phyloP scores from a whole-genome alignment of 805 yeast species.

The Zygoascus bituminiphila region DNA sequence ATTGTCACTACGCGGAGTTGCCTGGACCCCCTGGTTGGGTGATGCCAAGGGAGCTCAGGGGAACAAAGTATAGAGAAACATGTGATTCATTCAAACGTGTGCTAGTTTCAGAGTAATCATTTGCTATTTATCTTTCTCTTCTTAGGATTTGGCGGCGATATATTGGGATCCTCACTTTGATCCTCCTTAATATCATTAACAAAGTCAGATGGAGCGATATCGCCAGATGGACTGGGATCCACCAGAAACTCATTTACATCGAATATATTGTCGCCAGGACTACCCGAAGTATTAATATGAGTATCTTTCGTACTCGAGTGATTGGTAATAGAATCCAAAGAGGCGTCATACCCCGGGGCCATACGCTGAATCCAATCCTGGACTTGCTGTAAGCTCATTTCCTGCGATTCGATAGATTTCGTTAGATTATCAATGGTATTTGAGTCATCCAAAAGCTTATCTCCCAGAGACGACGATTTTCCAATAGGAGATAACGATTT shows the following conservation, averaged over 20 bases:
- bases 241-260: slow-evolving; percentile 24
- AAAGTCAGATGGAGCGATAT: not conserved
- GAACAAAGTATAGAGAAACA: not conserved
- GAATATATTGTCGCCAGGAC: slow-evolving; percentile 7
- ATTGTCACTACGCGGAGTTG: too few relatives aligned
- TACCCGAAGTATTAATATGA: not conserved
- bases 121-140: not conserved
- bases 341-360: slow-evolving; percentile 8
- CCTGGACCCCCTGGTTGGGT: too few relatives aligned
- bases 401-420: slow-evolving; percentile 22
- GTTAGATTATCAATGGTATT: slow-evolving; percentile 19
- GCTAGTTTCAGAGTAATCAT: too few relatives aligned
- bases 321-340: not conserved
- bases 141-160: not conserved
- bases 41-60: not conserved
- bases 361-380: slow-evolving; percentile 25
- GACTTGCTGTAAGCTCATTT: slow-evolving; percentile 23
- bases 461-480: not conserved
- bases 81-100: not conserved
- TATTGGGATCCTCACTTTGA: not conserved
- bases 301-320: not conserved
- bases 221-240: slow-evolving; percentile 4
- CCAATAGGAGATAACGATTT: not conserved
- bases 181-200: not conserved
- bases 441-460: slow-evolving; percentile 1